phyloP scores from a whole-genome alignment of 208 protist genomes.

The Crithidia sp. region DNA sequence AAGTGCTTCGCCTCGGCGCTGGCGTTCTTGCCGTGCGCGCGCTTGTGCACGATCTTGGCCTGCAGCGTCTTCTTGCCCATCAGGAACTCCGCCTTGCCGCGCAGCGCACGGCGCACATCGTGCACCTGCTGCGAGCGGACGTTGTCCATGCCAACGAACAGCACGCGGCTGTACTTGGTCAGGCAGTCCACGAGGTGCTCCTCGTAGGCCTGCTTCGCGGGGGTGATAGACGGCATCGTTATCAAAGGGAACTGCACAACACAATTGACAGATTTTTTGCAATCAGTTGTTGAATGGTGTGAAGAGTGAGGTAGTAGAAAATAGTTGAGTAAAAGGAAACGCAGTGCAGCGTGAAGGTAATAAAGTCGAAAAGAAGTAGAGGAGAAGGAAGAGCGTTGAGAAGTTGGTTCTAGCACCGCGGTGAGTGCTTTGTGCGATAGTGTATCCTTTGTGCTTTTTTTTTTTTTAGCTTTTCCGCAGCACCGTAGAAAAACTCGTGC shows the following conservation, averaged over 20 bases:
- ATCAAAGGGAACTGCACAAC: constrained; percentile 22
- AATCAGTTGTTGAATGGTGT: not conserved
- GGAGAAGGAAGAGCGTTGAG: not conserved
- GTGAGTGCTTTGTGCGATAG: not conserved
- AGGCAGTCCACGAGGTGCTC: constrained; percentile 92
- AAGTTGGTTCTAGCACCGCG: not conserved
- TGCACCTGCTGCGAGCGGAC: constrained; percentile 98
- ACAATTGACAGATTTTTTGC: too few relatives aligned
- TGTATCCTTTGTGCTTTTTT: not conserved
- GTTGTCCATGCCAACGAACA: constrained; percentile 97
- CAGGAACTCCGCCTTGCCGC: constrained; percentile 95
- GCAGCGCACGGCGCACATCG: constrained; percentile 94
- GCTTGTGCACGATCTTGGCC: constrained; percentile 93
- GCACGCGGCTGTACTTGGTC: constrained; percentile 93
- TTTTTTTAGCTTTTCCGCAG: not conserved
- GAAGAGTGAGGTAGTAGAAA: not conserved
- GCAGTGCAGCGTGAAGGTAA: too few relatives aligned
- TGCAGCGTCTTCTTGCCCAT: constrained; percentile 99
- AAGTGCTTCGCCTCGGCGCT: constrained; percentile 64
- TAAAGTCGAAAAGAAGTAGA: not conserved
- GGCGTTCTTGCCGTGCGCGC: constrained; percentile 56
- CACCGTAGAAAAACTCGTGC: not conserved
- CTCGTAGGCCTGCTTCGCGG: constrained; percentile 90
- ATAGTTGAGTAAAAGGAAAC: constrained; percentile 4
- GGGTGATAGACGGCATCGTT: constrained; percentile 66